Evolutionary conservation across 1,139 yeast genomes (phyloP).

Genomic region (Pichia sp.): DNA sequence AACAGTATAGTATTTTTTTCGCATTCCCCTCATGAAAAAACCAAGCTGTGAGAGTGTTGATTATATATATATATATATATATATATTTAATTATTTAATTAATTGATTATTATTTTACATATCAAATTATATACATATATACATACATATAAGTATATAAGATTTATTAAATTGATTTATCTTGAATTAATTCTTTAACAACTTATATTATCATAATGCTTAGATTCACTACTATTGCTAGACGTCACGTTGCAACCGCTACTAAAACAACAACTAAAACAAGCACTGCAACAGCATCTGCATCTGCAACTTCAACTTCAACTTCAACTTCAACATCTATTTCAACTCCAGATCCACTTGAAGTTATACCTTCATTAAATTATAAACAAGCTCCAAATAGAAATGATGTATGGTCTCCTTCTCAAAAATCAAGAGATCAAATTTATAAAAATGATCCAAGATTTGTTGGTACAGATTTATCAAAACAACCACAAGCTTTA

Average conservation of each 20-base stretch:
- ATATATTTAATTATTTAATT: no score
- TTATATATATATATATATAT: no score
- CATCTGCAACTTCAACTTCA: slow-evolving; percentile 4
- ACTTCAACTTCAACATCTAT: slow-evolving; percentile 1
- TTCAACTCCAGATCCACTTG: slow-evolving; percentile 21
- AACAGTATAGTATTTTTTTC: no score
- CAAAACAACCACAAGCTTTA: slow-evolving; percentile 68
- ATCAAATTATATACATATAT: no score
- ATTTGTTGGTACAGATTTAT: slow-evolving; percentile 66
- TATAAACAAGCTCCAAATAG: slow-evolving; percentile 70
- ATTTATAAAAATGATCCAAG: slow-evolving; percentile 56
- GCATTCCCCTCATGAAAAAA: no score
- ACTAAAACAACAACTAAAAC: slow-evolving; percentile 15
- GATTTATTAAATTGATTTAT: no score
- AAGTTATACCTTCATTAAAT: slow-evolving; percentile 17
- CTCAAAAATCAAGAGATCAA: slow-evolving; percentile 58
- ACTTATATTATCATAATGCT: background rate
- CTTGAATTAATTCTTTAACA: no score
- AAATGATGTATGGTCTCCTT: slow-evolving; percentile 59
- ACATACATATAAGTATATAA: no score
- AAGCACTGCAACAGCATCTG: slow-evolving; percentile 7
- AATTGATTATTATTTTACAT: no score
- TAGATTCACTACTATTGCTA: background rate
- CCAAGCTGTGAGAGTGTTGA: no score
- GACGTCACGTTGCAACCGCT: slow-evolving; percentile 19